Evolutionary conservation across 441 rosid species (phyloP).

Genomic region (Euphorbia schlechtendalii): DNA sequence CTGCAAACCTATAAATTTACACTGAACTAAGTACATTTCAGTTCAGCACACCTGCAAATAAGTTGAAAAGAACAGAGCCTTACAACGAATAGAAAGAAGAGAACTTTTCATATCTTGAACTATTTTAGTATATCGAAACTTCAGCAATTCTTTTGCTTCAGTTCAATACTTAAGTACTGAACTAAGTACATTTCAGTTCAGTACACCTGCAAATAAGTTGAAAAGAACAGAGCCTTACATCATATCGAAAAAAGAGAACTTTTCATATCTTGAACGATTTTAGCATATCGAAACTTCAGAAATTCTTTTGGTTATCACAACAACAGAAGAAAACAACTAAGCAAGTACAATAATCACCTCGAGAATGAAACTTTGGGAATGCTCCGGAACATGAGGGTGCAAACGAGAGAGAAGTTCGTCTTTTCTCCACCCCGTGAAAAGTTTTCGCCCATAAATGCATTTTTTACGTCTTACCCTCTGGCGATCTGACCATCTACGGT

Average conservation of each 20-base stretch:
- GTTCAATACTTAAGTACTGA: too few relatives aligned
- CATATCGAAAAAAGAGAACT: not conserved
- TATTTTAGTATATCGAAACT: not conserved
- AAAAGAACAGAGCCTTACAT: too few relatives aligned
- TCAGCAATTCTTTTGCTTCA: not conserved
- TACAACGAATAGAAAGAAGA: not conserved
- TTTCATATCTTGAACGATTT: not conserved
- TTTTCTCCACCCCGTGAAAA: constrained; percentile 70
- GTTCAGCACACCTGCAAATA: too few relatives aligned
- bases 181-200: too few relatives aligned
- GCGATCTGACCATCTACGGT: constrained; percentile 51
- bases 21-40: too few relatives aligned
- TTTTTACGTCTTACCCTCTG: constrained; percentile 43
- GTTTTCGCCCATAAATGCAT: constrained; percentile 45
- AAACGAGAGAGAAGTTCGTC: constrained; percentile 55
- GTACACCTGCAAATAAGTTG: too few relatives aligned
- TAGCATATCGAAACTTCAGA: not conserved
- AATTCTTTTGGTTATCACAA: not conserved
- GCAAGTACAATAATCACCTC: constrained; percentile 40
- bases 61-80: too few relatives aligned
- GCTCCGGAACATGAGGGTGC: constrained; percentile 36
- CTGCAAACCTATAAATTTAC: too few relatives aligned
- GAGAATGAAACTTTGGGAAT: constrained; percentile 31
- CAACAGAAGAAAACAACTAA: not conserved
- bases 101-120: not conserved